Base-by-base conservation (phyloP, 257 asterid genomes). In the Rehmannia glutinosa region DNA sequence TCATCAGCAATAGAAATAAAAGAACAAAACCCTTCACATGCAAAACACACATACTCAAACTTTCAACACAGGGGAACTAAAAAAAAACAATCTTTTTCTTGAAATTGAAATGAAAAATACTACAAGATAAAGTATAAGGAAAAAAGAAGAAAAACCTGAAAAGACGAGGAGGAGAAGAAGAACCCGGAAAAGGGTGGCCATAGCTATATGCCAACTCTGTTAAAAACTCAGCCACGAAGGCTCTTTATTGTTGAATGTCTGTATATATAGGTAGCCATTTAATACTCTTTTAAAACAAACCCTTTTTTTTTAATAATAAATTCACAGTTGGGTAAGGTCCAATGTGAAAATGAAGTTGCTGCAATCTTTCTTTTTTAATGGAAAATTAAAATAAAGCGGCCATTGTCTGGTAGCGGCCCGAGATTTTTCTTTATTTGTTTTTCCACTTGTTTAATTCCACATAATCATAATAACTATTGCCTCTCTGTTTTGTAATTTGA, bases 151-250 rank as follows among this genome's bases (percentile, higher is more conserved):
- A n/a, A n/a, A 21, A 88, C 97, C 97, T 85, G 96, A 72, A 35
- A 84, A 66, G 50, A 79, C 35, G 75, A 83, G 74, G 75, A 83
- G 80, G 62, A 84, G 74, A n/a, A 80, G 77, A 43, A 89, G 82
- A 81, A 82, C 64, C 74, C 80, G 19, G 82, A 75, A 81, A 73
- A 72, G 60, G 83, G 79, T 78, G 83, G 90, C 90, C 98, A 86
- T 87, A 73, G 77, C 82, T 38, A 57, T 57, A 9, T 61, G 84
- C 82, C 86, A 77, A 76, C 87, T 77, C 70, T 77, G 68, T 70
- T 56, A 59, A 36, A 85, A 73, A 69, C 84, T 64, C 81, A 72
- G 74, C 81, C 83, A 62, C 87, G 11, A 57, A 69, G 74, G 70
- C 65, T 74, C 70, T 82, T 73, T 75, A 62, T 30, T 55, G 51